These are phyloP conservation scores for Aspergillus sp. DNA, from an alignment of 2,329 filamentous ascomycete genomes.

Conservation along the genomic window DNA sequence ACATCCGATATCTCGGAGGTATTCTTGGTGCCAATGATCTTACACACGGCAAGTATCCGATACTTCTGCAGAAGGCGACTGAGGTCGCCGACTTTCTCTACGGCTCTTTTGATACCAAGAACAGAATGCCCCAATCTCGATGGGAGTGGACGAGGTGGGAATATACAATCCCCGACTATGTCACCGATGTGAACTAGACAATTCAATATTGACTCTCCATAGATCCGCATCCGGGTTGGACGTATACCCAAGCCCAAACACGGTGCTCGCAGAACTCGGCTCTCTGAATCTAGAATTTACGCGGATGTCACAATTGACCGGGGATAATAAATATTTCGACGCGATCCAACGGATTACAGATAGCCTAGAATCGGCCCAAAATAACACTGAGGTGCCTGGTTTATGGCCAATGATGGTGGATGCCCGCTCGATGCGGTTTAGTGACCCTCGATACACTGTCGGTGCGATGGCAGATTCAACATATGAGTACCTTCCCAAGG, in stretches of 20 bases:
- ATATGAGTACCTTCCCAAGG: conserved; percentile 53
- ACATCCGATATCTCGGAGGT: conserved; percentile 87
- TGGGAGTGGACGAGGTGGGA: conserved; percentile 71
- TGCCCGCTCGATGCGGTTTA: conserved; percentile 37
- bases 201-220: conserved; percentile 6
- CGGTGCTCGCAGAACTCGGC: conserved; percentile 70
- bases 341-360: conserved; percentile 82
- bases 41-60: conserved; percentile 66
- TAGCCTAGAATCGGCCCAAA: conserved; percentile 72
- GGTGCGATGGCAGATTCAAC: conserved; percentile 50
- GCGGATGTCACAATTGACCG: conserved; percentile 78
- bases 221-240: conserved; percentile 31
- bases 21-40: conserved; percentile 84
- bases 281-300: conserved; percentile 90
- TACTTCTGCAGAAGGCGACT: conserved; percentile 74
- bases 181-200: background rate
- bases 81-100: conserved; percentile 80
- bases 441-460: conserved; percentile 39
- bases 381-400: conserved; percentile 68
- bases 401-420: conserved; percentile 79
- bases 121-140: conserved; percentile 83
- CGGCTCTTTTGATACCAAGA: conserved; percentile 84
- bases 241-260: conserved; percentile 56
- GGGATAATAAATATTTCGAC: conserved; percentile 81
- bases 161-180: background rate